Base-by-base conservation (phyloP, 257 asterid species). In the Solanum habrochaites region DNA sequence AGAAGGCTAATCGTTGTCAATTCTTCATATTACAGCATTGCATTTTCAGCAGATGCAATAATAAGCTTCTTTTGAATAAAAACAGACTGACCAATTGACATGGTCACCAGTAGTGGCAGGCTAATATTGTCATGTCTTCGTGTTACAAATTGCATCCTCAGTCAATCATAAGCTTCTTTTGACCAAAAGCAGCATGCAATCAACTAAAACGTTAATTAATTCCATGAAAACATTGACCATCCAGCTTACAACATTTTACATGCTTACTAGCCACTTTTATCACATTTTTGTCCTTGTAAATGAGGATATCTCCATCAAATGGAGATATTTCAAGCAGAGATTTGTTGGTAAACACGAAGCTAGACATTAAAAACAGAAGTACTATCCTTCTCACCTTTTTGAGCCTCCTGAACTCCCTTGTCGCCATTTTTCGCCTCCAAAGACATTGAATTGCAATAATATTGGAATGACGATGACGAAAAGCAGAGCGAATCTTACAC, bases 381-480 rank as follows among this genome's bases (percentile, higher is more conserved):
- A 81, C 69, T 62, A 31, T 71, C 78, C 71, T 62, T 77, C 88
- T 85, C 89, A 97, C 99, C 99, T 97, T 92, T 91, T 92, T 97
- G 90, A 97, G 99, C 93, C 89, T 94, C 91, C 96, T 90, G 88
- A 96, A 86, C 89, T 96, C 98, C 91, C 96, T 91, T 91, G 92
- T 94, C 15, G 99, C 99, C 94, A 96, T 85, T 90, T 96, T 97
- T 86, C 83, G 97, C 93, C 98, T 93, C 99, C 99, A 97, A 88
- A 91, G 93, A 90, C 99, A 95, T 91, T 97, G 99, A 86, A 97
- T 94, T 37, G 97, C 93, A 86, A 97, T 90, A 90, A 96, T 94
- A 64, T 93, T 90, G 83, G 96, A 91, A 87, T 93, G 99, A 35
- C 98, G 97, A 90, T 92, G 91, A 89, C 87, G 93, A 89, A 90